phyloP scores from a whole-genome alignment of 2,329 filamentous ascomycete genomes.

The Leptographium procerum region DNA sequence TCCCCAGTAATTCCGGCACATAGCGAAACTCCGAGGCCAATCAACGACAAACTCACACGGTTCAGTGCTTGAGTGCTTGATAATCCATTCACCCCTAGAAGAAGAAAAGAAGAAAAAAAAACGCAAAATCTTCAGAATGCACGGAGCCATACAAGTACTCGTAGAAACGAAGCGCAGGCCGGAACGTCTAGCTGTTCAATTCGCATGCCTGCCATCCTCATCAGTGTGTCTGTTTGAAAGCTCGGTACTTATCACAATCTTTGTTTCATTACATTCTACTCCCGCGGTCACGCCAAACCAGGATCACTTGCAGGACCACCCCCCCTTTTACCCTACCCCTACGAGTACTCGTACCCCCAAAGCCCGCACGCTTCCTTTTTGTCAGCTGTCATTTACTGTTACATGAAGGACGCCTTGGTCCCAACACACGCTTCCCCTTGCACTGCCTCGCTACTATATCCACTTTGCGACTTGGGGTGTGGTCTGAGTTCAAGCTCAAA shows the following conservation, averaged over 20 bases:
- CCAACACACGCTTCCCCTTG: background rate
- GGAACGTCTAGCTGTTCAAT: no score
- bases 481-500: background rate
- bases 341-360: background rate
- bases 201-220: background rate
- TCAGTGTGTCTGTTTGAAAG: background rate
- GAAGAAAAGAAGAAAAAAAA: no score
- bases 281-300: background rate
- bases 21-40: background rate
- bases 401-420: background rate
- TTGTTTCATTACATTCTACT: background rate
- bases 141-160: background rate
- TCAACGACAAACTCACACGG: background rate
- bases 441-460: background rate
- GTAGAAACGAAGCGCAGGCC: background rate
- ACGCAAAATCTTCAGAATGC: background rate
- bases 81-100: background rate
- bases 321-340: no score
- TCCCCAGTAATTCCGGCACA: background rate
- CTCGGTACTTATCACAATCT: no score
- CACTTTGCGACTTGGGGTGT: background rate
- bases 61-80: background rate
- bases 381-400: background rate
- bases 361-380: background rate
- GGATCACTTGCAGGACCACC: background rate